phyloP scores from a whole-genome alignment of 2,329 filamentous ascomycete genomes.

The Rugonectria rugulosa region DNA sequence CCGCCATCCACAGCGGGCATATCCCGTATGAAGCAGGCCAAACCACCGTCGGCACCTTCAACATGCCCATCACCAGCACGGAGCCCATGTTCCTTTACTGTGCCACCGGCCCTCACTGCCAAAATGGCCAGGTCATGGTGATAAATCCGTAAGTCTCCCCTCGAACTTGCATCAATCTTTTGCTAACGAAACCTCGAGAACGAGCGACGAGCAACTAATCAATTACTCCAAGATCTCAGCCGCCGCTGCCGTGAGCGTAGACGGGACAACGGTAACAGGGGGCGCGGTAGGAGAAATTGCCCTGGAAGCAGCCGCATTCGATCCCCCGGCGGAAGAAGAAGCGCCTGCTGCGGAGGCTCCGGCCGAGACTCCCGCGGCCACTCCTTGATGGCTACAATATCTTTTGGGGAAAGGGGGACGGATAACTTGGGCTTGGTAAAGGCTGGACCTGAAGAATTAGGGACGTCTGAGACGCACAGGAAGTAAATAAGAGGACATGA shows the following conservation, averaged over 20 bases:
- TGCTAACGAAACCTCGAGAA: too few species aligned
- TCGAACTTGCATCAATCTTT: too few species aligned
- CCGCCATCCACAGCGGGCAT: constrained; percentile 50
- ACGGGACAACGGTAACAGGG: constrained; percentile 27
- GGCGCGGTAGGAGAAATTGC: constrained; percentile 34
- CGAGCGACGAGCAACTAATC: constrained; percentile 29
- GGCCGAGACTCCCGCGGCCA: constrained; percentile 5
- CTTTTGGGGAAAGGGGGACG: too few species aligned
- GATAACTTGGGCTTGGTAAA: too few species aligned
- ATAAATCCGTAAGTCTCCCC: constrained; percentile 53
- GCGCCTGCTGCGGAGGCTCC: constrained; percentile 15
- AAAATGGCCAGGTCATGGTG: constrained; percentile 58
- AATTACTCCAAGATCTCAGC: constrained; percentile 30
- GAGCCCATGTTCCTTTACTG: constrained; percentile 61
- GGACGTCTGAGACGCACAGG: too few species aligned
- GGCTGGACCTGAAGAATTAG: too few species aligned
- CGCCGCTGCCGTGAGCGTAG: constrained; percentile 29
- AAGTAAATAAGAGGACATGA: too few species aligned
- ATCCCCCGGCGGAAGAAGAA: constrained; percentile 23
- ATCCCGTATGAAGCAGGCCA: constrained; percentile 48
- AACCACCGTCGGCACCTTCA: constrained; percentile 53
- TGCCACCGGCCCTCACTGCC: constrained; percentile 56
- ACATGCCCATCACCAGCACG: constrained; percentile 52
- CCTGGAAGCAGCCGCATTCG: constrained; percentile 30
- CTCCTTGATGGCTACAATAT: too few species aligned